Evolutionary conservation across 352 stramenopile species (phyloP), one percentile per base, ranked within the genome.

Genomic region (Detonula confervacea): DNA sequence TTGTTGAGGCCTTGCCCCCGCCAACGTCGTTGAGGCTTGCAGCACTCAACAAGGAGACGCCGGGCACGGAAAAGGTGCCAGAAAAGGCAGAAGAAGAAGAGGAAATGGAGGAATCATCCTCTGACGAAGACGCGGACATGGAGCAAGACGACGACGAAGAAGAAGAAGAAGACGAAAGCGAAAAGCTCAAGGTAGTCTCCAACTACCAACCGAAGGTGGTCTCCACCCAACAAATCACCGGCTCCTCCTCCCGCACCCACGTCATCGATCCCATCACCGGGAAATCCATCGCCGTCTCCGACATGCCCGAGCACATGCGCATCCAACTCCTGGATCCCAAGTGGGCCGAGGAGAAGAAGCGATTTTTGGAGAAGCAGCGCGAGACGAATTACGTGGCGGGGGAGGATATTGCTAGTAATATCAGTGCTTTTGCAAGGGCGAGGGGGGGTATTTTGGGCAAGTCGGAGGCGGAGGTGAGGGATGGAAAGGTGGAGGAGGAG

Each of bases 281-380:
- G 9, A 97, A 98, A 69, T 94, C 92, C 7, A 87, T 99, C 8
- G 56, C 81, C 11, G 76, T 93, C 2, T 61, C 77, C 18, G 84
- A 93, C 30, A 85, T 97, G 33, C 96, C 97, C n/a, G 98, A 99
- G 79, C 97, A 99, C 87, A 98, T 99, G 97, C 95, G 98, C 11
- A 99, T 99, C 83, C 89, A 99, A 78, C 83, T 99, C 25, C 94
- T 99, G 77, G 98, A 99, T 84, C 97, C 97, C 0, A 98, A 98
- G 77, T 99, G 97, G 96, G 92, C 95, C 35, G 96, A 99, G 77
- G 96, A 99, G 92, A 94, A 92, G 11, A 93, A 96, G 70, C 93
- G 96, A 37, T 97, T 98, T 62, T 79, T 97, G 42, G 96, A 98
- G 27, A 98, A 98, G 81, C 97, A 99, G 68, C 98, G 98, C 44